Base-by-base conservation (phyloP, 2,329 filamentous ascomycete genomes). In the Fusarium solani-melongenae region DNA sequence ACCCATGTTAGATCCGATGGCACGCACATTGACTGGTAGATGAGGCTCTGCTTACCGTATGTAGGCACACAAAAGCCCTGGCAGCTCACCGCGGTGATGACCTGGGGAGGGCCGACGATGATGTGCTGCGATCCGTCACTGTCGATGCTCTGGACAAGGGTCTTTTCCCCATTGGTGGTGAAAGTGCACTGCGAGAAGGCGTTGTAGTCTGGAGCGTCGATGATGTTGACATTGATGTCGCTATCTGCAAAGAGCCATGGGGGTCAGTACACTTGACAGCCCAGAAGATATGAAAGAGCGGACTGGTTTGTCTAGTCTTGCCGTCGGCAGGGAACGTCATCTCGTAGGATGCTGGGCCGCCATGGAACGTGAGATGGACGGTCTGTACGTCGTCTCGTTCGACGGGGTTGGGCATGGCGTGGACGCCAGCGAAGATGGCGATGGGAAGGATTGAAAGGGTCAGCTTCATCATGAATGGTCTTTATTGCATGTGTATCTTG, bases 281-380 rank as follows among this genome's bases (percentile, higher is more conserved):
- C 12, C 20, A 4, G 3, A 12, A 20, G n/a, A 17, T 7, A 1
- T 39, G 20, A 1, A 20, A 10, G 27, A 7, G 62, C 81, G 14
- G 74, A 86, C 84, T 81, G 22, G 84, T 86, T 5, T 71, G 49
- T 60, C 83, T 70, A 2, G 78, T 66, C 3, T 75, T 78, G 31
- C 85, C 84, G 64, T 88, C 83, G 8, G 84, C 83, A 11, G 82
- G 81, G 29, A 88, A 81, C 22, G 72, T 66, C 62, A 88, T 74
- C 2, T 80, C 69, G 75, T 87, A 88, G 4, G 79, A 78, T 17
- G 81, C 81, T 9, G 84, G 81, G 4, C 81, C 84, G 38, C 81
- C 83, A 71, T 85, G 81, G 74, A 88, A 86, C 22, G 76, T 84
- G 57, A 88, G 80, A 67, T 85, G 80, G 6, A 84, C 83, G 7